Percentiles rank a stretch among this genome's conserved stretches.
Evolutionary conservation across 2,329 filamentous ascomycete genomes (phyloP).

Genomic region (Cercospora zeae-maydis): DNA sequence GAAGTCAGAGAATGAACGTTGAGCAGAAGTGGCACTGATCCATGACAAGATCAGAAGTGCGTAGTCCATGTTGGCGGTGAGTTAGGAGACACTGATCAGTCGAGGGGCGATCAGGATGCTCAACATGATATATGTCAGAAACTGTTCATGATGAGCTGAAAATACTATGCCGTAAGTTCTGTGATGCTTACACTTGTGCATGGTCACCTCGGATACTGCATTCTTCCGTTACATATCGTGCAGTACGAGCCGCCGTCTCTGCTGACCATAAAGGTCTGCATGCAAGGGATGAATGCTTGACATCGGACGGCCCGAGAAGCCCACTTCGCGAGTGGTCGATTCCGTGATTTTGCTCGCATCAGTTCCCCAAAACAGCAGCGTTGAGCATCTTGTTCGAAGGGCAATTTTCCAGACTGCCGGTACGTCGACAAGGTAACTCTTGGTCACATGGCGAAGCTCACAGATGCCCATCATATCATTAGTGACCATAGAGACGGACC

Average conservation of each 20-base stretch:
- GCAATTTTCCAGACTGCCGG: background rate
- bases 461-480: background rate
- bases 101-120: background rate
- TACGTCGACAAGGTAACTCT: background rate
- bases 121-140: background rate
- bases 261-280: background rate
- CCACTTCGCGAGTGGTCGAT: background rate
- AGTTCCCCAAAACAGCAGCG: too few relatives aligned
- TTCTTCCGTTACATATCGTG: background rate
- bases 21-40: background rate
- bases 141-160: background rate
- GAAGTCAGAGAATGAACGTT: background rate
- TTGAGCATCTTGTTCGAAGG: background rate
- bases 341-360: background rate
- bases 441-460: background rate
- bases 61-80: background rate
- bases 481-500: background rate
- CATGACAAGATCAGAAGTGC: background rate
- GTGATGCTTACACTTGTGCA: background rate
- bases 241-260: background rate
- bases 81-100: background rate
- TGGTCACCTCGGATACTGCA: background rate
- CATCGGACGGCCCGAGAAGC: background rate
- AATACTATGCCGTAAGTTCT: background rate
- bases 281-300: background rate